A percentile compares a stretch with the other conserved stretches of the same genome.
Evolutionary conservation across 257 asterid genomes (phyloP).

Genomic region (Avicennia marina): DNA sequence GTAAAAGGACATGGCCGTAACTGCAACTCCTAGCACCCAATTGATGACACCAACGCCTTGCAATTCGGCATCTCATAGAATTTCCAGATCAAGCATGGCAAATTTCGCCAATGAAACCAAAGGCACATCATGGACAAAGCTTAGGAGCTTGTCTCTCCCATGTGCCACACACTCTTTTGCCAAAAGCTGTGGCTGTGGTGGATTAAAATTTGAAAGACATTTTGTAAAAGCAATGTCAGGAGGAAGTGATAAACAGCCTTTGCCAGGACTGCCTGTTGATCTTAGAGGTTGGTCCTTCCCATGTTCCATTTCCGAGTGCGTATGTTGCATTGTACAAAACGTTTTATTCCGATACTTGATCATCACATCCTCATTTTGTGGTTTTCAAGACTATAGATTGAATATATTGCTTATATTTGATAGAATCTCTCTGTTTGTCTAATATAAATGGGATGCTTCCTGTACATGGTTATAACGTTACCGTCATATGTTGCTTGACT

Average conservation of each 20-base stretch:
- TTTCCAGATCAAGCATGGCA: constrained; percentile 38
- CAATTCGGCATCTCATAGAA: constrained; percentile 35
- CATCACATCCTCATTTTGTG: too few species aligned
- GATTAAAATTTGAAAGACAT: constrained; percentile 29
- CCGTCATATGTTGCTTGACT: not conserved
- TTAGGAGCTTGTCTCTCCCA: constrained; percentile 40
- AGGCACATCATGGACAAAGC: constrained; percentile 33
- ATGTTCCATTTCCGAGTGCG: not conserved
- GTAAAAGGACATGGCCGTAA: constrained; percentile 53
- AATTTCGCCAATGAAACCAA: constrained; percentile 43
- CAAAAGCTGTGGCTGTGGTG: constrained; percentile 24
- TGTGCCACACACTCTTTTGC: constrained; percentile 31
- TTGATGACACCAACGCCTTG: constrained; percentile 32
- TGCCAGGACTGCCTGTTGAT: constrained; percentile 83
- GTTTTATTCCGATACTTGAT: too few species aligned
- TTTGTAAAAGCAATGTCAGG: constrained; percentile 61
- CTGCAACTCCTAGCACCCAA: constrained; percentile 43
- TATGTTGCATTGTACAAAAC: not conserved
- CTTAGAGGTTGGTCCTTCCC: constrained; percentile 54
- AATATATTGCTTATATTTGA: too few species aligned
- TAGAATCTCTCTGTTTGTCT: too few species aligned
- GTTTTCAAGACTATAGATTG: too few species aligned
- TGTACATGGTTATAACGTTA: not conserved
- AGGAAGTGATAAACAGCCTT: constrained; percentile 46
- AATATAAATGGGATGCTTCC: too few species aligned